Base-by-base conservation (phyloP, 2,329 filamentous ascomycete species). In the Colletotrichum nymphaeae region DNA sequence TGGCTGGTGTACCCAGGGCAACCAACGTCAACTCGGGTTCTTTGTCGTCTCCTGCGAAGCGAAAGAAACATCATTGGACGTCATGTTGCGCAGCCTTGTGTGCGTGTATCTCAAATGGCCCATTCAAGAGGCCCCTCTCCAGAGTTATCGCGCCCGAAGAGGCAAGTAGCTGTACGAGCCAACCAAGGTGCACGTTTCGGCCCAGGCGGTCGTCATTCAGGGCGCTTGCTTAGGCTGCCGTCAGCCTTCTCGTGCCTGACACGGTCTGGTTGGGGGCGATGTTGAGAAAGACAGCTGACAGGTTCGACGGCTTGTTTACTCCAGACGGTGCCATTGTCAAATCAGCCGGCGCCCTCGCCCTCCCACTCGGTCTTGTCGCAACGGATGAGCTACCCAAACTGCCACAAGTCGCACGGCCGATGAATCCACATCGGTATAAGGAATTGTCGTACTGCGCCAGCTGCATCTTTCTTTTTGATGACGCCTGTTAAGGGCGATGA, bases 321-420 rank as follows among this genome's bases (percentile, higher is more conserved):
- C 30, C 30, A 42, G 63, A 59, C 7, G 72, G n/a, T 69, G 76
- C 77, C 78, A 83, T 83, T 82, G 80, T 76, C 81, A 78, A 82
- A 83, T 82, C 76, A 80, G 75, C 56, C 73, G 53, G 30, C 55
- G 63, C 56, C 46, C 69, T 78, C 72, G 69, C 77, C 78, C 78
- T 79, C 79, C 79, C 75, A 78, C 75, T 67, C 74, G 71, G 68
- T 80, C 76, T 74, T 76, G 75, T 75, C 74, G 75, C 76, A 72
- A 67, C 75, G 74, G 72, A 66, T 64, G 72, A 72, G 70, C 70
- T 77, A 75, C 67, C 71, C 35, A 63, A 74, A 42, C n/a, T 49
- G 56, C 46, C 46, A 60, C 49, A 57, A 57, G 28, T 56, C 24
- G 60, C 42, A 67, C 67, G 35, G 52, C 46, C 63, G 55, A 55